phyloP scores from a whole-genome alignment of 129 eudicot species.

The Silybum marianum region DNA sequence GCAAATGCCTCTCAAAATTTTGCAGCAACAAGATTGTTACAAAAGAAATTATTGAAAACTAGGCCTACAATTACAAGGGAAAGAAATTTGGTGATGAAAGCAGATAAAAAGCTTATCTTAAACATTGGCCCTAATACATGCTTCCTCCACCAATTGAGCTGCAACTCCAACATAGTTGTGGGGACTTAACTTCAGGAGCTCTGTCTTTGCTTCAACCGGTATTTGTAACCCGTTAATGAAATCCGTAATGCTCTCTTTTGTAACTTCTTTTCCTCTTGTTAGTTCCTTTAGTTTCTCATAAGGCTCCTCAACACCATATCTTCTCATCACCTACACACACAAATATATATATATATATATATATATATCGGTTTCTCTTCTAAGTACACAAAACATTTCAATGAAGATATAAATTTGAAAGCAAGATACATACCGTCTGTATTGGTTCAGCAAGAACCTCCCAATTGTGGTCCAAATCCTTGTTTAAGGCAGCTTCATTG shows the following conservation, averaged over 20 bases:
- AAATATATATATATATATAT: too few relatives aligned
- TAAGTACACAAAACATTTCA: too few relatives aligned
- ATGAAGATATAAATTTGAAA: not conserved
- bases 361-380: too few relatives aligned
- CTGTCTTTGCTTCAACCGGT: constrained; percentile 67
- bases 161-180: constrained; percentile 86
- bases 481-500: constrained; percentile 66
- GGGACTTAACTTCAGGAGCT: constrained; percentile 68
- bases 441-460: constrained; percentile 99
- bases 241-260: constrained; percentile 64
- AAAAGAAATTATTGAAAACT: not conserved
- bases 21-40: constrained; percentile 17
- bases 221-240: constrained; percentile 68
- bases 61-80: not conserved
- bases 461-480: constrained; percentile 82
- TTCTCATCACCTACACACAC: constrained; percentile 78
- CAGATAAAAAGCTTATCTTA: not conserved
- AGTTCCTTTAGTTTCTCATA: constrained; percentile 95
- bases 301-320: constrained; percentile 95
- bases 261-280: constrained; percentile 84
- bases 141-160: constrained; percentile 48
- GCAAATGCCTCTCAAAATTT: not conserved
- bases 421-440: constrained; percentile 69
- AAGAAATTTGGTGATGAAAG: not conserved
- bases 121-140: constrained; percentile 34